Evolutionary conservation across 371 early-diverging fungal genomes (phyloP).

Genomic region (Haplosporangium sp.): DNA sequence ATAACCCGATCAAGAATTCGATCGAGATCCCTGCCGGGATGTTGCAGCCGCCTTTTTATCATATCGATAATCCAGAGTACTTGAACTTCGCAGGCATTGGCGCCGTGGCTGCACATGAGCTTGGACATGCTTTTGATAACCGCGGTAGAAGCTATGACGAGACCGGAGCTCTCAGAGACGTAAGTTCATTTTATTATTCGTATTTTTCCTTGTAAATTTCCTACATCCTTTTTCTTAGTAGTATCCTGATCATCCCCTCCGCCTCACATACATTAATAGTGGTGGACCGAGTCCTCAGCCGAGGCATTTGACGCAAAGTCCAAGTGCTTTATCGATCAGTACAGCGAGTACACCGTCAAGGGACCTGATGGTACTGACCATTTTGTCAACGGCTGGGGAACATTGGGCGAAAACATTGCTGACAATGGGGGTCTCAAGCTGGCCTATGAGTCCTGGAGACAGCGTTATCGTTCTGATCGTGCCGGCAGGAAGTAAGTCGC

Average conservation of each 20-base stretch:
- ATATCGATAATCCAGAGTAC: constrained; percentile 28
- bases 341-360: constrained; percentile 44
- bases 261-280: constrained; percentile 42
- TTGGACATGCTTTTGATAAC: constrained; percentile 33
- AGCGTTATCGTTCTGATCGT: constrained; percentile 55
- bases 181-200: constrained; percentile 1
- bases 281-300: constrained; percentile 73
- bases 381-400: constrained; percentile 66
- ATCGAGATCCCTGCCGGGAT: constrained; percentile 43
- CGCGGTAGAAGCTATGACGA: constrained; percentile 25
- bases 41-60: constrained; percentile 30
- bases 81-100: constrained; percentile 41
- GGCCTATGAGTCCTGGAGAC: constrained; percentile 58
- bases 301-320: constrained; percentile 62
- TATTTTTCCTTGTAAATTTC: too few species aligned
- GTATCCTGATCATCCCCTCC: not conserved
- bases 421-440: constrained; percentile 78
- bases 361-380: constrained; percentile 15
- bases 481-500: constrained; percentile 25
- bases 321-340: constrained; percentile 76
- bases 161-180: constrained; percentile 16
- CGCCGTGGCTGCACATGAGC: constrained; percentile 28
- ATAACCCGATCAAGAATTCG: constrained; percentile 27
- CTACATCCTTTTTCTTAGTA: too few species aligned
- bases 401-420: constrained; percentile 79